phyloP scores from a whole-genome alignment of 164 flowering plant genomes.

The Liriodendron chinense region DNA sequence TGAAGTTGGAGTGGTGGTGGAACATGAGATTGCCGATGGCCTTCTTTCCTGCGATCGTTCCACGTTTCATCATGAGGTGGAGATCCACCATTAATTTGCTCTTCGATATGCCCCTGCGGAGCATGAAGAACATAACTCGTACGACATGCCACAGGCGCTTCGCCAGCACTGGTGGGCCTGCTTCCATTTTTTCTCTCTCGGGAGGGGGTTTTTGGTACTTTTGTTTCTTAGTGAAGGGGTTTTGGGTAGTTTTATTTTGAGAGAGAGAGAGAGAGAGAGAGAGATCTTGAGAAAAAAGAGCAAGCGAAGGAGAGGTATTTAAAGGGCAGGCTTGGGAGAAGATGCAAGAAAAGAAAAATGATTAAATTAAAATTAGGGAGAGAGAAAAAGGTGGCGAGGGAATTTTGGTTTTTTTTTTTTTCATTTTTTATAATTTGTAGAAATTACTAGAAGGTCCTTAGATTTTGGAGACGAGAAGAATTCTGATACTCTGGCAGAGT shows the following conservation, averaged over 20 bases:
- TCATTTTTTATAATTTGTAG: background rate
- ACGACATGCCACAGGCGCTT: constrained; percentile 39
- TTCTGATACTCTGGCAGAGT: background rate
- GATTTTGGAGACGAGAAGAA: background rate
- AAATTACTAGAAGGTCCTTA: constrained; percentile 3
- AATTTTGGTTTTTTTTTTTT: background rate
- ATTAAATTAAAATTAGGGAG: background rate
- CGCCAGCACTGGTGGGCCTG: constrained; percentile 20
- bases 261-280: constrained; percentile 7
- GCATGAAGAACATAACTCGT: constrained; percentile 35
- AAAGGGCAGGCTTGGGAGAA: constrained; percentile 9
- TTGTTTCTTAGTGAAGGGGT: background rate
- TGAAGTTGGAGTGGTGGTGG: constrained; percentile 47
- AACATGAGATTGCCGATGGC: constrained; percentile 49
- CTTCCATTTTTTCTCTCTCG: constrained; percentile 13
- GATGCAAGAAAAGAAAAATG: background rate
- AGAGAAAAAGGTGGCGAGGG: background rate
- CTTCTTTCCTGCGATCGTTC: constrained; percentile 56
- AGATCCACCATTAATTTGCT: constrained; percentile 38
- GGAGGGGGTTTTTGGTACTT: background rate
- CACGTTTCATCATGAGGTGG: constrained; percentile 39
- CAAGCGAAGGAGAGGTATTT: constrained; percentile 10
- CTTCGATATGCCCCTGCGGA: constrained; percentile 40
- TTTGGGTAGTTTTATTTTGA: background rate
- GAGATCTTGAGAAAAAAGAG: background rate